A percentile compares a stretch with the other conserved stretches of the same genome.
phyloP scores from a whole-genome alignment of 495 filamentous ascomycete genomes.

The Aspergillus kassunensis region DNA sequence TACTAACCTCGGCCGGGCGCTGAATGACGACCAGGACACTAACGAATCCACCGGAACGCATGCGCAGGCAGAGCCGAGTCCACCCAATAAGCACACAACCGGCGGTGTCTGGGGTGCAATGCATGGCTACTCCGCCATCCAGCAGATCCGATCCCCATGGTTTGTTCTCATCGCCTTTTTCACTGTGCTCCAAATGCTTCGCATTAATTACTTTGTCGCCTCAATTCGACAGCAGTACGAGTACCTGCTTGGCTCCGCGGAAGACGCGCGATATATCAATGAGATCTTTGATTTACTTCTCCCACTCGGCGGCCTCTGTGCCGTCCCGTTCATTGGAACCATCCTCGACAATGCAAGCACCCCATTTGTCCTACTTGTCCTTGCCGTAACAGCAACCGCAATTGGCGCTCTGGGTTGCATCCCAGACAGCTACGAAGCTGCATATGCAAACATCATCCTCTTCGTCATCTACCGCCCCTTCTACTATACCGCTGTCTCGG shows the following conservation, averaged over 20 bases:
- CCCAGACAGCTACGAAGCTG: conserved; percentile 59
- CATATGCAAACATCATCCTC: conserved; percentile 72
- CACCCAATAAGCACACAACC: conserved; percentile 23
- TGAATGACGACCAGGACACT: conserved; percentile 2
- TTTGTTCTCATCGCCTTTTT: conserved; percentile 84
- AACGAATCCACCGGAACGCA: neutral
- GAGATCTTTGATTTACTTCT: conserved; percentile 84
- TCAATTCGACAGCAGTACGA: conserved; percentile 84
- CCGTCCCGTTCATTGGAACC: conserved; percentile 83
- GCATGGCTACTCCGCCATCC: conserved; percentile 65
- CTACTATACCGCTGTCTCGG: conserved; percentile 55
- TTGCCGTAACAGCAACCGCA: conserved; percentile 66
- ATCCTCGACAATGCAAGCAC: conserved; percentile 78
- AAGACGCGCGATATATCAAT: conserved; percentile 66
- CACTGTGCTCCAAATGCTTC: conserved; percentile 86
- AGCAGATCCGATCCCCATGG: conserved; percentile 82
- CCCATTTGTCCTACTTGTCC: conserved; percentile 63
- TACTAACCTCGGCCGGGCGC: conserved; percentile 1
- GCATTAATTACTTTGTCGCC: conserved; percentile 97
- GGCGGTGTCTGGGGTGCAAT: conserved; percentile 86
- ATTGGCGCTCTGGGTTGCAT: conserved; percentile 82
- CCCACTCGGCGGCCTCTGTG: conserved; percentile 77
- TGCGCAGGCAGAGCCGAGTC: conserved; percentile 11
- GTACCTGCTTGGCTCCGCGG: conserved; percentile 60
- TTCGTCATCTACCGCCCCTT: conserved; percentile 62